phyloP scores from a whole-genome alignment of 2,329 filamentous ascomycete genomes.

The Aspergillus piperis region DNA sequence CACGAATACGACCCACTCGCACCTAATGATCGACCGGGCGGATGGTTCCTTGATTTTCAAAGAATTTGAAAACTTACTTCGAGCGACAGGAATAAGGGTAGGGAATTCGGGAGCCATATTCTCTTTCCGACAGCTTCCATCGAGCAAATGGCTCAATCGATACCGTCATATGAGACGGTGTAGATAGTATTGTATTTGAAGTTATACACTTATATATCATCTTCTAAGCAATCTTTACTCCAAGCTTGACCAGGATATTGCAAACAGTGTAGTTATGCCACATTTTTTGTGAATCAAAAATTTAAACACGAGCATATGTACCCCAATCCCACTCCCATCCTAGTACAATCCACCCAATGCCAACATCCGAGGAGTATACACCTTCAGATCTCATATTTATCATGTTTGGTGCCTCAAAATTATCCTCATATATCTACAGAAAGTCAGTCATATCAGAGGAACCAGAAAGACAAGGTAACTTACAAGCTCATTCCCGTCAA shows the following conservation, averaged over 20 bases:
- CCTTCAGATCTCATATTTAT: neutral
- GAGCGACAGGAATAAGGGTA: too few relatives aligned
- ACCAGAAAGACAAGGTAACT: constrained; percentile 2
- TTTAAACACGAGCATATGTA: neutral
- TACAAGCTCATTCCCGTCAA: constrained; percentile 26
- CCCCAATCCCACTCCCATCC: neutral
- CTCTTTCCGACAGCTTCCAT: too few relatives aligned
- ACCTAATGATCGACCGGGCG: neutral
- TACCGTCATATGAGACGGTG: too few relatives aligned
- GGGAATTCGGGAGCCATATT: too few relatives aligned
- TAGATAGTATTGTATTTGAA: too few relatives aligned
- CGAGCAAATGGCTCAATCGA: too few relatives aligned
- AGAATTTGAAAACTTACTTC: too few relatives aligned
- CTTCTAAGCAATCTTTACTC: too few relatives aligned
- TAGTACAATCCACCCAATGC: neutral
- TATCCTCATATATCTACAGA: constrained; percentile 22
- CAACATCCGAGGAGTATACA: neutral
- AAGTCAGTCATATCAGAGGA: neutral
- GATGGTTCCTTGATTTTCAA: neutral
- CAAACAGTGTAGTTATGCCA: too few relatives aligned
- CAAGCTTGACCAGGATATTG: too few relatives aligned
- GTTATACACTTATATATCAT: too few relatives aligned
- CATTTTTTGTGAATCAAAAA: neutral
- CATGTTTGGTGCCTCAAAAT: constrained; percentile 14
- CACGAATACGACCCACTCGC: neutral